Evolutionary conservation across 257 asterid species (phyloP).

Genomic region (Osmanthus fragrans): DNA sequence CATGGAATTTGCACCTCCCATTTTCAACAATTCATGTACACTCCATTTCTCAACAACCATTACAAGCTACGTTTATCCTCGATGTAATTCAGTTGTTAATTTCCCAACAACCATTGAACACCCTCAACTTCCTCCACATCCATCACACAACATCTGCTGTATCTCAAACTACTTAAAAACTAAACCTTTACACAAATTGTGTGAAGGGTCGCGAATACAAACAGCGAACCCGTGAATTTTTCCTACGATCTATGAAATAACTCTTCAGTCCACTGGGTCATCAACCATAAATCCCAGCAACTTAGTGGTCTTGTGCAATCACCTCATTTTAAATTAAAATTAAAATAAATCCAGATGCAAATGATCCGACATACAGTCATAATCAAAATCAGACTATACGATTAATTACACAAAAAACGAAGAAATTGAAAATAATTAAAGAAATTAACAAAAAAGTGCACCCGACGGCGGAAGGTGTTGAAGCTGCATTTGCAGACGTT

Average conservation of each 20-base stretch:
- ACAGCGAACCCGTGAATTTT: constrained; percentile 10
- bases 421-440: constrained; percentile 1
- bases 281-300: constrained; percentile 18
- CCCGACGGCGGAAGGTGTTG: constrained; percentile 96
- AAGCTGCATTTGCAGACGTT: constrained; percentile 97
- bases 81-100: constrained; percentile 10
- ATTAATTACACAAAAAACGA: neutral
- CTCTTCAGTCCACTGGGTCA: constrained; percentile 3
- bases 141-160: constrained; percentile 12
- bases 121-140: neutral
- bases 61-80: constrained; percentile 5
- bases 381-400: constrained; percentile 12
- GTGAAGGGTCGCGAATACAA: constrained; percentile 1
- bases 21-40: constrained; percentile 8
- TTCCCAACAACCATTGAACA: neutral
- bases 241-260: constrained; percentile 12
- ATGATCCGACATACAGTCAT: neutral
- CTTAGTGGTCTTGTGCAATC: constrained; percentile 19
- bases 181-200: neutral
- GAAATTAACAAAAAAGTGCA: constrained; percentile 27
- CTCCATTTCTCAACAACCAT: neutral
- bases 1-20: constrained; percentile 4
- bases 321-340: constrained; percentile 15
- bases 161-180: constrained; percentile 11
- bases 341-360: neutral